phyloP scores from a whole-genome alignment of 169 alveolate genomes.

The Plasmodium inui region DNA sequence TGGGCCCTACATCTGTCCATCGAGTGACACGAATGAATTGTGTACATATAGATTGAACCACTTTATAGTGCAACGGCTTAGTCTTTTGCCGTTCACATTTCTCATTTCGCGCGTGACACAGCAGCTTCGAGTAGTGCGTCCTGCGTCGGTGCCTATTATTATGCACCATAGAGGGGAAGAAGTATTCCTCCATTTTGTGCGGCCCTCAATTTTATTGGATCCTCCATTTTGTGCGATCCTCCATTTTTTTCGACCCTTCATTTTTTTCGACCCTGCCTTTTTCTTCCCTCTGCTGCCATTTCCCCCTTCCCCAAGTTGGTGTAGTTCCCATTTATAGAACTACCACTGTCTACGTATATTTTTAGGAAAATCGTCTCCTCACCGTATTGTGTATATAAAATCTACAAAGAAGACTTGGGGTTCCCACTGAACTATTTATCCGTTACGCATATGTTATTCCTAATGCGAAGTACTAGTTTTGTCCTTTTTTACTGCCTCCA shows the following conservation, averaged over 20 bases:
- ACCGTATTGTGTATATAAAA: not conserved
- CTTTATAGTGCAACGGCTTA: not conserved
- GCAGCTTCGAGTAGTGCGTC: not conserved
- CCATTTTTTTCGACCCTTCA: too few species aligned
- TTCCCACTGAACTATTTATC: not conserved
- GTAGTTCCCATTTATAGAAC: not conserved
- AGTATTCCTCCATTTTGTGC: not conserved
- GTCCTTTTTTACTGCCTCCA: not conserved
- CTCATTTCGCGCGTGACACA: not conserved
- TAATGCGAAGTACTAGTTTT: not conserved
- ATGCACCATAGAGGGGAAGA: not conserved
- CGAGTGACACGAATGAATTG: not conserved
- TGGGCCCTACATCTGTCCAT: not conserved
- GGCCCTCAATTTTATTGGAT: not conserved
- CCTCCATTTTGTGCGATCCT: not conserved
- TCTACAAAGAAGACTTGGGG: not conserved
- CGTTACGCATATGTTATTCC: not conserved
- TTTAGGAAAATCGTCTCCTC: not conserved
- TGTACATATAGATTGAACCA: not conserved
- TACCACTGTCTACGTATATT: constrained; percentile 1
- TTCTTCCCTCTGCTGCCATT: not conserved
- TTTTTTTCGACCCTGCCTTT: not conserved
- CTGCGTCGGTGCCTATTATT: not conserved
- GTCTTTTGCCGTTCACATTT: not conserved
- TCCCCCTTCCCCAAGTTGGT: not conserved